Base-by-base conservation (phyloP, 306 rosid genomes). In the Sphenostylis stenocarpa region DNA sequence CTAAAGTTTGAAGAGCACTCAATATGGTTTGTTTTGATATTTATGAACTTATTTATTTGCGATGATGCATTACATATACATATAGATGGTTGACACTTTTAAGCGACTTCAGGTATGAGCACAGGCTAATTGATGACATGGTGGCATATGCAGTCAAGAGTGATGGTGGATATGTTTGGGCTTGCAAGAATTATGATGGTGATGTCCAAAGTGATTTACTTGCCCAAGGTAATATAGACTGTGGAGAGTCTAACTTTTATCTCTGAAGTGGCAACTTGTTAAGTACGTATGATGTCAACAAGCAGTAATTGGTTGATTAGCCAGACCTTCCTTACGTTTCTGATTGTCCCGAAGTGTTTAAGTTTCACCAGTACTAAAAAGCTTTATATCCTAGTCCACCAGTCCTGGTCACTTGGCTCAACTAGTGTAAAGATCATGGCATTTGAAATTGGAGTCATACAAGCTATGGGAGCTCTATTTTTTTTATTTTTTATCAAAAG, bases 101-200 rank as follows among this genome's bases (percentile, higher is more conserved):
- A 36, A 44, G 19, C 65, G 67, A 56, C 63, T 87, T 83, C 80
- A 95, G 99, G 99, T 95, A 92, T 76, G 99, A 95, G 79, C 99
- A 95, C 79, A 90, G 99, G 78, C 87, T 95, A 81, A 95, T 95
- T 83, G 99, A 95, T 86, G 99, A 95, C 85, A 95, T 95, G 99
- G 99, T 95, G 70, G 99, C 99, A 41, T 92, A 95, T 86, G 97
- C 80, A 67, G 13, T 95, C 43, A 95, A 95, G 86, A 95, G 97
- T 69, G 97, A 95, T 82, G 99, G 99, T 31, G 99, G 99, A 75
- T 95, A 95, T 88, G 96, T 95, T 60, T 95, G 99, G 97, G 99
- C 99, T 74, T 95, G 99, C 87, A 95, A 95, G 82, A 95, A 95
- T 86, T 95, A 95, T 76, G 99, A 95, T 75, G 99, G 99, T 56